Evolutionary conservation across 1,284 basidiomycete species (phyloP).

Genomic region (Bjerkandera adusta): DNA sequence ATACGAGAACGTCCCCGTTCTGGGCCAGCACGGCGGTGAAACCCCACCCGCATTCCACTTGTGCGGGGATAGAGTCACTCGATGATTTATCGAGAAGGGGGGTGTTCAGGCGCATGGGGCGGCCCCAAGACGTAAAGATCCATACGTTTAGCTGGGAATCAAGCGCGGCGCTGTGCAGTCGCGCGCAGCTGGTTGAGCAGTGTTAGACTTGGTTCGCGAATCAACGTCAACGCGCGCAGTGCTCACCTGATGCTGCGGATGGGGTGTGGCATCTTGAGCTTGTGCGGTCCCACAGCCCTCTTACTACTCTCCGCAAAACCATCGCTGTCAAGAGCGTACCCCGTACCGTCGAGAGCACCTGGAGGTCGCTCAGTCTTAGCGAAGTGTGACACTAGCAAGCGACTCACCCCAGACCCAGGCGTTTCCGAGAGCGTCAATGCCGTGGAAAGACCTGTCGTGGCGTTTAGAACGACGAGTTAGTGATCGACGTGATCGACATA

Average conservation of each 20-base stretch:
- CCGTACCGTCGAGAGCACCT: conserved; percentile 64
- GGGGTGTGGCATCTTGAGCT: conserved; percentile 51
- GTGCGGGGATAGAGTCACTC: conserved; percentile 50
- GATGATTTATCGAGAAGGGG: conserved; percentile 42
- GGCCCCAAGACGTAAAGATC: conserved; percentile 73
- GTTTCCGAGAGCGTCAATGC: conserved; percentile 69
- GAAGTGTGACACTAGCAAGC: background rate
- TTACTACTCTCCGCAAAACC: conserved; percentile 58
- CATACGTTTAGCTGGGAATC: conserved; percentile 60
- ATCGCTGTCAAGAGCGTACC: conserved; percentile 40
- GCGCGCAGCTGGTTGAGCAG: conserved; percentile 56
- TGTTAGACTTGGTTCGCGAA: conserved; percentile 2
- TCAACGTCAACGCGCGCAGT: conserved; percentile 6
- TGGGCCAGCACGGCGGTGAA: conserved; percentile 71
- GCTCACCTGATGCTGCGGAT: conserved; percentile 62
- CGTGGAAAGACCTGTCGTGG: conserved; percentile 70
- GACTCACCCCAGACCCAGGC: conserved; percentile 81
- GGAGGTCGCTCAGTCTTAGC: background rate
- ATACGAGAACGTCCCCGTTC: conserved; percentile 69
- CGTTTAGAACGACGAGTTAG: background rate
- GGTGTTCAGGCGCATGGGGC: conserved; percentile 63
- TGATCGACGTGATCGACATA: conserved; percentile 31
- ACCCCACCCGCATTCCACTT: conserved; percentile 81
- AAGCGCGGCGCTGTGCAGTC: conserved; percentile 67
- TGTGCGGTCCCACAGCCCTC: conserved; percentile 48